These are phyloP conservation scores for Sonneratia alba DNA, from an alignment of 345 rosid genomes.

Conservation along the genomic window DNA sequence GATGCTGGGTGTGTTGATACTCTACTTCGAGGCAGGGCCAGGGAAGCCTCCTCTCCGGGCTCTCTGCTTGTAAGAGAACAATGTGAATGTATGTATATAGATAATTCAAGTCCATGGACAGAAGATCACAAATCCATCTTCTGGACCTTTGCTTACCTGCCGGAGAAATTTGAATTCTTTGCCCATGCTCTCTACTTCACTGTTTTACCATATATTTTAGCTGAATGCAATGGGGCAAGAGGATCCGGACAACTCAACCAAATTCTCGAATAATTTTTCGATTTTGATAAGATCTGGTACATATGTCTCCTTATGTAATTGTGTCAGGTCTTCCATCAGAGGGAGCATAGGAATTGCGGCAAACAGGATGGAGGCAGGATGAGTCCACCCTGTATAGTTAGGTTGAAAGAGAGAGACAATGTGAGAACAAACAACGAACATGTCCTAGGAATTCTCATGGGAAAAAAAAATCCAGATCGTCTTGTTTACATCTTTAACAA, in stretches of 20 bases:
- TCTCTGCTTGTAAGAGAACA: constrained; percentile 54
- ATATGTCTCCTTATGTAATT: neutral
- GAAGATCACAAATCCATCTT: neutral
- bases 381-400: neutral
- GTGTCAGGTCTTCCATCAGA: neutral
- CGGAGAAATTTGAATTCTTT: neutral
- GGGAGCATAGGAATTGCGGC: neutral
- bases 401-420: neutral
- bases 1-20: constrained; percentile 75
- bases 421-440: neutral
- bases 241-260: neutral
- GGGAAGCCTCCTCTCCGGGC: constrained; percentile 96
- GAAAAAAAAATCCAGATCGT: constrained; percentile 1
- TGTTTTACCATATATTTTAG: neutral
- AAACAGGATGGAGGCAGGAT: neutral
- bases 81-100: constrained; percentile 1
- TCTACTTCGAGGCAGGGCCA: constrained; percentile 94
- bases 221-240: neutral
- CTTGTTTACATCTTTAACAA: constrained; percentile 26
- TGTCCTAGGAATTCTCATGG: constrained; percentile 18
- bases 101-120: constrained; percentile 3
- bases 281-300: neutral
- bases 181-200: neutral
- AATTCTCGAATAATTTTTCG: no score
- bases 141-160: neutral